Conservation (phyloP, 176 grass and related monocot species). For the Bothriochloa decipiens region DNA sequence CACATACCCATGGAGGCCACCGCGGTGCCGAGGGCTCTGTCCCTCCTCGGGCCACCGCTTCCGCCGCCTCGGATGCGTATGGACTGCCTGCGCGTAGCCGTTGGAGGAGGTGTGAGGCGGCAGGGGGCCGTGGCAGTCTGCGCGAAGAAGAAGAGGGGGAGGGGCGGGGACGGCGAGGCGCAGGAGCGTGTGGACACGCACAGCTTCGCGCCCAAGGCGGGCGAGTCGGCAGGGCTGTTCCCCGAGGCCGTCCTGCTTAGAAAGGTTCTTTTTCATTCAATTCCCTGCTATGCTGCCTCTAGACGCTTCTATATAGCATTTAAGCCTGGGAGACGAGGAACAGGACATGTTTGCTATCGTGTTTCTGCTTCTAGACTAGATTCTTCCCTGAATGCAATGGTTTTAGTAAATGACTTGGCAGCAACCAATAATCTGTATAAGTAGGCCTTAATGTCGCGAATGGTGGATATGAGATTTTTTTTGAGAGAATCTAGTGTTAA, state of each 20-base stretch:
- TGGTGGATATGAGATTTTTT: neutral
- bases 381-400: neutral
- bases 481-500: neutral
- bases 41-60: neutral
- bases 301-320: neutral
- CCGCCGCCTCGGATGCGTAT: neutral
- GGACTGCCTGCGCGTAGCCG: neutral
- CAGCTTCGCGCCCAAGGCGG: slow-evolving; percentile 56
- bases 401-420: neutral
- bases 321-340: neutral
- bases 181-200: slow-evolving; percentile 50
- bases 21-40: slow-evolving; percentile 34
- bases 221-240: slow-evolving; percentile 64
- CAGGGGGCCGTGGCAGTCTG: slow-evolving; percentile 26
- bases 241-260: slow-evolving; percentile 84
- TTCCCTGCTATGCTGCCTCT: neutral
- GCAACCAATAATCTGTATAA: neutral
- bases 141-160: slow-evolving; percentile 55
- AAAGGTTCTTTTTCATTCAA: slow-evolving; percentile 40
- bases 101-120: slow-evolving; percentile 14
- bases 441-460: neutral
- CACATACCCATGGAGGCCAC: slow-evolving; percentile 42
- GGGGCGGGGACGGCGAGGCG: slow-evolving; percentile 24
- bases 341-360: neutral
- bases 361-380: neutral